A percentile compares a stretch with the other conserved stretches of the same genome.
phyloP scores from a whole-genome alignment of 768 basidiomycete genomes.

The Tubosaeta sp. region DNA sequence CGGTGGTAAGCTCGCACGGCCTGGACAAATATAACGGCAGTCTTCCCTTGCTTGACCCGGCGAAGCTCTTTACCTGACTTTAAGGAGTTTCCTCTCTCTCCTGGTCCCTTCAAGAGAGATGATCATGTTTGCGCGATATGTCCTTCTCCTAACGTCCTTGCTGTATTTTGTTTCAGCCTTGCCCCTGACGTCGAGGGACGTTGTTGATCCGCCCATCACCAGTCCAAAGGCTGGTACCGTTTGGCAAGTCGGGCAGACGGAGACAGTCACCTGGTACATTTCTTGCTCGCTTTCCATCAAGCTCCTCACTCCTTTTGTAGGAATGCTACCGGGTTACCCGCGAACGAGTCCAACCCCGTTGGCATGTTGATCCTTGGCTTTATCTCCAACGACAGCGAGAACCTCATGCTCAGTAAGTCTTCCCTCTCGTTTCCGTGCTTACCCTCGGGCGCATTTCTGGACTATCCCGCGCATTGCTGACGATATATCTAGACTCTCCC shows the following conservation, averaged over 20 bases:
- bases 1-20: constrained; percentile 22
- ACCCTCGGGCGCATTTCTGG: background rate
- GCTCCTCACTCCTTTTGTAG: constrained; percentile 32
- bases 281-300: constrained; percentile 3
- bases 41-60: constrained; percentile 1
- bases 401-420: constrained; percentile 28
- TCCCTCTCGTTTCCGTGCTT: background rate
- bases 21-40: constrained; percentile 12
- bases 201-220: constrained; percentile 45
- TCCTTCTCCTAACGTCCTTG: constrained; percentile 19
- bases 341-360: constrained; percentile 25
- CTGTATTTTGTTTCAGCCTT: constrained; percentile 24
- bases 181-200: constrained; percentile 39
- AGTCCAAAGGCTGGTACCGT: constrained; percentile 38
- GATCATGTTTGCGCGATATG: constrained; percentile 23
- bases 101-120: constrained; percentile 7
- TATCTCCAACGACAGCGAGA: constrained; percentile 26
- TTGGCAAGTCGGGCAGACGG: constrained; percentile 41
- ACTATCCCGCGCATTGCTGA: constrained; percentile 7
- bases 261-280: constrained; percentile 50
- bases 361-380: constrained; percentile 31
- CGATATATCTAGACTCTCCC: constrained; percentile 24
- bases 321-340: constrained; percentile 21
- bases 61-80: constrained; percentile 11
- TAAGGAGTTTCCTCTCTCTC: constrained; percentile 16